Conservation (phyloP, 805 yeast species). For the Zygoascus ofunaensis region DNA sequence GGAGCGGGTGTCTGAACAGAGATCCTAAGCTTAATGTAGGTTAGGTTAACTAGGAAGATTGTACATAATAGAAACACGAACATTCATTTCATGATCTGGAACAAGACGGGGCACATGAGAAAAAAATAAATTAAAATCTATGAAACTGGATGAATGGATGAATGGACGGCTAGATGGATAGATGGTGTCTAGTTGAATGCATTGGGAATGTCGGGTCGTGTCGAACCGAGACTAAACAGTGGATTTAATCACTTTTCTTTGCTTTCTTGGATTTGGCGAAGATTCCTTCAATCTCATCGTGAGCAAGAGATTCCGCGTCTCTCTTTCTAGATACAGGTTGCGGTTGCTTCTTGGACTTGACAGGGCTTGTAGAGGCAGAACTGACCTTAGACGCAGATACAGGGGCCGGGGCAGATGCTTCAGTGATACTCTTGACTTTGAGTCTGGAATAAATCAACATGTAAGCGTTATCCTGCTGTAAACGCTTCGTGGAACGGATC, state of each 20-base stretch:
- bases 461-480: slow-evolving; percentile 87
- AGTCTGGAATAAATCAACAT: slow-evolving; percentile 72
- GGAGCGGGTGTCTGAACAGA: no score
- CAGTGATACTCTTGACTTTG: slow-evolving; percentile 1
- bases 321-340: neutral
- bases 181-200: no score
- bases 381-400: neutral
- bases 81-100: no score
- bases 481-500: slow-evolving; percentile 58
- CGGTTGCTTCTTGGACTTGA: neutral
- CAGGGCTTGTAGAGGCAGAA: neutral
- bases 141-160: no score
- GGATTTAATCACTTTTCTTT: neutral
- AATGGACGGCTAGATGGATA: no score
- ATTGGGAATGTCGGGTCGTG: no score
- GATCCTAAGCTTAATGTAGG: no score
- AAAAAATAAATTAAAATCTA: no score
- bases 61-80: neutral
- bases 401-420: slow-evolving; percentile 3
- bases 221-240: no score
- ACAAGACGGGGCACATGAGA: no score
- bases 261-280: slow-evolving; percentile 12
- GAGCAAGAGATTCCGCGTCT: neutral
- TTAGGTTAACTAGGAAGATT: neutral
- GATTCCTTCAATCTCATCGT: slow-evolving; percentile 23